phyloP scores from a whole-genome alignment of 495 filamentous ascomycete species.

The Penicillium canariense region DNA sequence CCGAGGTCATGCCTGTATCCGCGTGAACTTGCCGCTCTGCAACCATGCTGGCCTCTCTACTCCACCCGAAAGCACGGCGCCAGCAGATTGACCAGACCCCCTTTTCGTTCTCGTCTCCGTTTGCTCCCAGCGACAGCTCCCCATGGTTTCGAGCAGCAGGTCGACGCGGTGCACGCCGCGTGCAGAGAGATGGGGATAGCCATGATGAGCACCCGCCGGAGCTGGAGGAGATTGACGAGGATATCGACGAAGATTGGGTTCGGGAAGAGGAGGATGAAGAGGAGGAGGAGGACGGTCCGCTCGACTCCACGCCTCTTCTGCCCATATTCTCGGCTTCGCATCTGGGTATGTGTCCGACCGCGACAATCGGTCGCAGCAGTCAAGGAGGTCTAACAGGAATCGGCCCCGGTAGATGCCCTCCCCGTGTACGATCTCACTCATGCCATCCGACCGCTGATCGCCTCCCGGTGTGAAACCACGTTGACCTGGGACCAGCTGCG shows the following conservation, averaged over 20 bases:
- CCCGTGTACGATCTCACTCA: conserved; percentile 90
- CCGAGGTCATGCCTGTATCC: conserved; percentile 15
- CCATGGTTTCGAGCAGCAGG: conserved; percentile 29
- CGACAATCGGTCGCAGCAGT: neutral
- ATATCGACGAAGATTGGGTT: conserved; percentile 40
- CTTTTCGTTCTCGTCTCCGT: conserved; percentile 51
- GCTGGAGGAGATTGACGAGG: conserved; percentile 35
- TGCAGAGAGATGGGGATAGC: conserved; percentile 5
- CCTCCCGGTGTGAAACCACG: conserved; percentile 82
- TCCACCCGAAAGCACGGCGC: conserved; percentile 44
- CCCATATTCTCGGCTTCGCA: conserved; percentile 82
- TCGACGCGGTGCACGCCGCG: conserved; percentile 12
- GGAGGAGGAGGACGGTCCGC: conserved; percentile 55
- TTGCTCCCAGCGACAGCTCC: conserved; percentile 30
- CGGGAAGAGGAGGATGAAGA: conserved; percentile 49
- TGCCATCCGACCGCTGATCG: conserved; percentile 77
- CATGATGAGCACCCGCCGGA: conserved; percentile 29
- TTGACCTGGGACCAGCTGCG: conserved; percentile 94
- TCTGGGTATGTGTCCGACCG: conserved; percentile 54
- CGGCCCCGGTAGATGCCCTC: conserved; percentile 54
- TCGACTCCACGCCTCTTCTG: conserved; percentile 61
- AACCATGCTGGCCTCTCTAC: conserved; percentile 47
- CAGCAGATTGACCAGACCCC: conserved; percentile 42
- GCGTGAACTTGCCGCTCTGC: neutral
- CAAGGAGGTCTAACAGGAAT: conserved; percentile 13